Conservation (phyloP, 2,329 filamentous ascomycete genomes). For the Neofusicoccum parvum region DNA sequence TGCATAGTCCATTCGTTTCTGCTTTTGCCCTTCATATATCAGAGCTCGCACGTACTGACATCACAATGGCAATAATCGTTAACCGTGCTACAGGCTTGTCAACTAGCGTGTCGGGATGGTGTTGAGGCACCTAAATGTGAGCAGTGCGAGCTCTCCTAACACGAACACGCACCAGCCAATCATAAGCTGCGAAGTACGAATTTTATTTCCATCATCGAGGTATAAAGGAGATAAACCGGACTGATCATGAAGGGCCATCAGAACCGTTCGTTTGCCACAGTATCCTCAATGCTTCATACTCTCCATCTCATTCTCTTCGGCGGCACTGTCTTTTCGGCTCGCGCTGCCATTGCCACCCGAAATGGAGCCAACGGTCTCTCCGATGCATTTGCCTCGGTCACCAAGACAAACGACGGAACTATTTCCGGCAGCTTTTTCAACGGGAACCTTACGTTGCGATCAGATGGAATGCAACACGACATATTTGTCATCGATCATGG, state of each 20-base stretch:
- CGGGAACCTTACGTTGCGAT: not conserved
- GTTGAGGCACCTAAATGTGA: too few relatives aligned
- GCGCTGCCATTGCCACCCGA: not conserved
- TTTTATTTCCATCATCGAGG: not conserved
- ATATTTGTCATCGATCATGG: constrained; percentile 25
- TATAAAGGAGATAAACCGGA: not conserved
- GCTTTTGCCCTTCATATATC: too few relatives aligned
- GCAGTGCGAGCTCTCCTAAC: too few relatives aligned
- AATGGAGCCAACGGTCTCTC: not conserved
- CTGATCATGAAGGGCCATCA: too few relatives aligned
- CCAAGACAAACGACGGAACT: not conserved
- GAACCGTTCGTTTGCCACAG: not conserved
- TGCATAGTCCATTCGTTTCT: too few relatives aligned
- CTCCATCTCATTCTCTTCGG: not conserved
- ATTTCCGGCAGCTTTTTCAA: not conserved
- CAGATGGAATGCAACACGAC: not conserved
- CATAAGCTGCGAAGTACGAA: not conserved
- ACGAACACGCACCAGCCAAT: not conserved
- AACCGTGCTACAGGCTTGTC: too few relatives aligned
- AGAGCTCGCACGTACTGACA: too few relatives aligned
- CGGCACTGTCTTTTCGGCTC: too few relatives aligned
- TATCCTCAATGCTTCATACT: not conserved
- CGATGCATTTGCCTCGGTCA: not conserved
- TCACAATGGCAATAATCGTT: too few relatives aligned
- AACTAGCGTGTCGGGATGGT: too few relatives aligned